Evolutionary conservation across 306 rosid species (phyloP).

Genomic region (Adenanthera pavonina): DNA sequence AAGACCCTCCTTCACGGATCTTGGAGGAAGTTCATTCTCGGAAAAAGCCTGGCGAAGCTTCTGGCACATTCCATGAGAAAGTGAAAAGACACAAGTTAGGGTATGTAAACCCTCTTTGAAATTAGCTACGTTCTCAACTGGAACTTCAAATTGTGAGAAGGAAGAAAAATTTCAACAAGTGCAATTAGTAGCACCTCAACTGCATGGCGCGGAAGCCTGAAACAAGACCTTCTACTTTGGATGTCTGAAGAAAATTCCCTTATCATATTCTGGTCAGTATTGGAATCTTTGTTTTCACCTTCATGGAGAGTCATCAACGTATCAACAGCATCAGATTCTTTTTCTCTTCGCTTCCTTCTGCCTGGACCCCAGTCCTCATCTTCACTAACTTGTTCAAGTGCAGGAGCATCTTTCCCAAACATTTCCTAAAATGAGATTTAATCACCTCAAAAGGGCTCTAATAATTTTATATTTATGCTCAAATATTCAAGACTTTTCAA

Average conservation of each 20-base stretch:
- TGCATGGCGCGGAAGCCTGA: slow-evolving; percentile 74
- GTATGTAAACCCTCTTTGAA: not conserved
- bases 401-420: slow-evolving; percentile 85
- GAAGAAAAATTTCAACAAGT: slow-evolving; percentile 25
- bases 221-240: slow-evolving; percentile 57
- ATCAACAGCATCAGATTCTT: slow-evolving; percentile 82
- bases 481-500: not conserved
- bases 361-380: slow-evolving; percentile 97
- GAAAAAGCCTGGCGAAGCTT: slow-evolving; percentile 86
- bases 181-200: slow-evolving; percentile 66
- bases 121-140: not conserved
- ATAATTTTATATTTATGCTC: slow-evolving; percentile 7
- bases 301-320: slow-evolving; percentile 85
- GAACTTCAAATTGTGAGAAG: slow-evolving; percentile 15
- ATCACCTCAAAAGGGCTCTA: slow-evolving; percentile 18
- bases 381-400: slow-evolving; percentile 75
- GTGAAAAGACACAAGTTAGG: slow-evolving; percentile 31
- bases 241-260: slow-evolving; percentile 36
- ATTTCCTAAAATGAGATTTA: slow-evolving; percentile 63
- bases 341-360: slow-evolving; percentile 72
- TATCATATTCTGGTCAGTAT: slow-evolving; percentile 31
- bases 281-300: slow-evolving; percentile 55
- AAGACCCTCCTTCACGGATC: slow-evolving; percentile 67
- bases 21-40: slow-evolving; percentile 84
- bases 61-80: slow-evolving; percentile 55